Base-by-base conservation (phyloP, 257 asterid genomes). In the Solanum microdontum region DNA sequence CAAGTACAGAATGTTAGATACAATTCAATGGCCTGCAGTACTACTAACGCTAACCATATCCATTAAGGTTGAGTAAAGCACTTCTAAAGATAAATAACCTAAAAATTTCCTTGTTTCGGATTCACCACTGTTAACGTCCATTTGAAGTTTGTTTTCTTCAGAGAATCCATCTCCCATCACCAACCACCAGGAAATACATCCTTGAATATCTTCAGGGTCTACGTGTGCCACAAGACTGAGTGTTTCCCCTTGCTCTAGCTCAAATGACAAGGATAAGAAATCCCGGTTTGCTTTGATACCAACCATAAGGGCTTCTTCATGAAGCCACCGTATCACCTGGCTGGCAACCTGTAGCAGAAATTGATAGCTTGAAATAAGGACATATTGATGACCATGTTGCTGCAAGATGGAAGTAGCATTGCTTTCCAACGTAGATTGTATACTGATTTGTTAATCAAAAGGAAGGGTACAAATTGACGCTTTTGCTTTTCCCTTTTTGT, bases 151-250 rank as follows among this genome's bases (percentile, higher is more conserved):
- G 91, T 87, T 90, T 74, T 95, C 96, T 82, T 90, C 95, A 1
- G 90, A 88, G 77, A 90, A 89, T 48, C 95, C 98, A 58, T 94
- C 92, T 12, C 94, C 95, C 83, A 95, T 82, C 26, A 90, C 93
- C 87, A 97, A 90, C 99, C 99, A 97, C 99, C 99, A 97, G 9
- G 99, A 93, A 87, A 97, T 94, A 94, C 98, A 97, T n/a, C 98
- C 98, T 87, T 91, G 88, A 69, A 92, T 37, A 89, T 95, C 95
- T 45, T 95, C 96, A 8, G 99, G 98, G 92, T 96, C 97, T 24
- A 94, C 92, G 70, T 96, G 98, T 43, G 99, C 95, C 92, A 93
- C 95, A 72, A 97, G 91, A 84, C 95, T 89, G 68, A 92, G 93
- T 13, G 89, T 84, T 87, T 96, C 98, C 2, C 99, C 98, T 90